These are phyloP conservation scores for Skeletonema grethae DNA, from an alignment of 108 stramenopile species.

Conservation along the genomic window DNA sequence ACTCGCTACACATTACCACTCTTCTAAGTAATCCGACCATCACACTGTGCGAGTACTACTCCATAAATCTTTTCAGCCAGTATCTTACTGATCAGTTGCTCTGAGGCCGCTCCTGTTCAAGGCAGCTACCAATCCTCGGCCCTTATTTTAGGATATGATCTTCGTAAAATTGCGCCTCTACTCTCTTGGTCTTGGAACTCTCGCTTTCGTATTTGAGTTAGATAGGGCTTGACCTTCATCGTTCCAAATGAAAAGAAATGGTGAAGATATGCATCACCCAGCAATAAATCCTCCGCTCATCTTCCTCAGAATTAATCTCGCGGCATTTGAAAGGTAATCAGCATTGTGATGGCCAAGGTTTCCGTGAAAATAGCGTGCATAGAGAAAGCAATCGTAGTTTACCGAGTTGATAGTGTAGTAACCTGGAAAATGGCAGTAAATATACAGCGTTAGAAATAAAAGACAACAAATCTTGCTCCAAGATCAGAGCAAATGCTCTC, in stretches of 20 bases:
- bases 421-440: conserved; percentile 26
- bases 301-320: neutral
- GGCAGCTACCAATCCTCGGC: neutral
- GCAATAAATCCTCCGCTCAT: neutral
- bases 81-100: too few species aligned
- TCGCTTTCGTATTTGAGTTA: too few species aligned
- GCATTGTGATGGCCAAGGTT: conserved; percentile 20
- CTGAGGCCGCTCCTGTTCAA: neutral
- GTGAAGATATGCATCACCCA: too few species aligned
- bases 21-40: too few species aligned
- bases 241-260: too few species aligned
- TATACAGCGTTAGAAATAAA: conserved; percentile 4
- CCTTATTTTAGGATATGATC: too few species aligned
- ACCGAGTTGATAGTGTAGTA: conserved; percentile 78
- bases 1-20: too few species aligned
- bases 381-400: conserved; percentile 73
- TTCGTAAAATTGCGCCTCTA: too few species aligned
- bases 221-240: too few species aligned
- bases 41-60: too few species aligned
- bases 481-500: neutral
- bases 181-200: too few species aligned
- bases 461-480: neutral
- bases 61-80: too few species aligned
- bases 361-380: conserved; percentile 82
- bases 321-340: neutral